Base-by-base conservation (phyloP, 768 basidiomycete species). In the Phlebiopsis gigantea region DNA sequence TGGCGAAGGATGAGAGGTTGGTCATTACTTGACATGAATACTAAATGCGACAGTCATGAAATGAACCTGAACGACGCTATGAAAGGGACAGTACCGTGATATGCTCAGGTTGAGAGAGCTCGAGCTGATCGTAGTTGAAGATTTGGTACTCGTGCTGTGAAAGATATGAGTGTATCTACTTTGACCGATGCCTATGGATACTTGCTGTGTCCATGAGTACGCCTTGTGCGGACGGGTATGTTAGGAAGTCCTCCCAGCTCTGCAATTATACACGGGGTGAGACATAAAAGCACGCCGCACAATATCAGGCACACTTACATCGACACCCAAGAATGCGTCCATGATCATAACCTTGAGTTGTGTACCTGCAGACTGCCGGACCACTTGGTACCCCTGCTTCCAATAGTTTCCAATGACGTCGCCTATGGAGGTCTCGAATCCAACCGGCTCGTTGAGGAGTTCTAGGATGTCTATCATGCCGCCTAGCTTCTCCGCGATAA, bases 81-180 rank as follows among this genome's bases (percentile, higher is more conserved):
- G n/a, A n/a, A n/a, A n/a, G n/a, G n/a, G n/a, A n/a, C n/a, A n/a
- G 48, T 60, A 83, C 84, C 28, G 64, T 67, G 56, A 88, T 74
- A 62, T 89, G 87, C 12, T 84, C 73, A 56, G 79, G 75, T 48
- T 77, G 73, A 15, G 84, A 73, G 9, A 81, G 77, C 28, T 72
- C 66, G 7, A 89, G 73, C 63, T 87, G 80, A 2, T 62, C 62
- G 62, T 78, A 73, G 57, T 80, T 83, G 72, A 90, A 89, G 53
- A 89, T 79, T 67, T 88, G 87, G 63, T 90, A 89, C 67, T 84
- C 79, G 65, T 89, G 86, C 81, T 87, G 5, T 26, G 10, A 31
- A 47, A 28, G 7, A 26, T 19, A 39, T 56, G 29, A 59, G 43
- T 19, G 43, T 42, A 9, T n/a, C 29, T 29, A 19, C 4, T 12